These are phyloP conservation scores for Zymoseptoria pseudotritici DNA, from an alignment of 2,329 filamentous ascomycete genomes.

Conservation along the genomic window DNA sequence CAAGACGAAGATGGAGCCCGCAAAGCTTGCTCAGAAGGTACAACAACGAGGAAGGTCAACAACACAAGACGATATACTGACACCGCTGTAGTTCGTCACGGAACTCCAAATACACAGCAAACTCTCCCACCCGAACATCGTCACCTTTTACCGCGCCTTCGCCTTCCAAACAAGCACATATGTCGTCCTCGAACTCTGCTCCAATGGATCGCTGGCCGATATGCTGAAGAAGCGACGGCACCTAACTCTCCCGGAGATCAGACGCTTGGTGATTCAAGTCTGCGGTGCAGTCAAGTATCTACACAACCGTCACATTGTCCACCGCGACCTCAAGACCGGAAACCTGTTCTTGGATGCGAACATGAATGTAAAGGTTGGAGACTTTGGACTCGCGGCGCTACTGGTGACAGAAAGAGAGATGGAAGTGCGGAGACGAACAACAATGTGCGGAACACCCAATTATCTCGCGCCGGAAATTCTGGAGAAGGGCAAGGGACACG, in stretches of 20 bases:
- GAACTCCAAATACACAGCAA: slow-evolving; percentile 98
- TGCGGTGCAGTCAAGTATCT: slow-evolving; percentile 97
- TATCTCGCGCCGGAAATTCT: slow-evolving; percentile 97
- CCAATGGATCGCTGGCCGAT: slow-evolving; percentile 94
- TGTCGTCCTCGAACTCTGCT: slow-evolving; percentile 86
- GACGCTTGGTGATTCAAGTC: slow-evolving; percentile 89
- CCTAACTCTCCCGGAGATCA: slow-evolving; percentile 86
- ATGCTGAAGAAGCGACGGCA: slow-evolving; percentile 91
- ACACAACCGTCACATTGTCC: slow-evolving; percentile 90
- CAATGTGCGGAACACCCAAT: slow-evolving; percentile 93
- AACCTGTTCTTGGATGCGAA: slow-evolving; percentile 90
- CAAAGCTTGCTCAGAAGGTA: slow-evolving; percentile 80
- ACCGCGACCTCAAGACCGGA: slow-evolving; percentile 94
- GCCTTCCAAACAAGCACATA: slow-evolving; percentile 85
- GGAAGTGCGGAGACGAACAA: slow-evolving; percentile 73
- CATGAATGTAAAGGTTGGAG: slow-evolving; percentile 97
- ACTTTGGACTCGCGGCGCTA: slow-evolving; percentile 90
- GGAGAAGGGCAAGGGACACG: slow-evolving; percentile 90
- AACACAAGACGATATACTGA: slow-evolving; percentile 5
- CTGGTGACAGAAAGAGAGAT: slow-evolving; percentile 87
- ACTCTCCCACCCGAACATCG: slow-evolving; percentile 91
- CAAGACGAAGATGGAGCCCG: slow-evolving; percentile 68
- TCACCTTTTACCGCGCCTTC: slow-evolving; percentile 91
- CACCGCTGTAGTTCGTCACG: slow-evolving; percentile 51
- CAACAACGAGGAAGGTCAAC: neutral